Percentiles rank a stretch among this genome's conserved stretches.
Evolutionary conservation across 768 basidiomycete species (phyloP).

Genomic region (Suillus plorans): DNA sequence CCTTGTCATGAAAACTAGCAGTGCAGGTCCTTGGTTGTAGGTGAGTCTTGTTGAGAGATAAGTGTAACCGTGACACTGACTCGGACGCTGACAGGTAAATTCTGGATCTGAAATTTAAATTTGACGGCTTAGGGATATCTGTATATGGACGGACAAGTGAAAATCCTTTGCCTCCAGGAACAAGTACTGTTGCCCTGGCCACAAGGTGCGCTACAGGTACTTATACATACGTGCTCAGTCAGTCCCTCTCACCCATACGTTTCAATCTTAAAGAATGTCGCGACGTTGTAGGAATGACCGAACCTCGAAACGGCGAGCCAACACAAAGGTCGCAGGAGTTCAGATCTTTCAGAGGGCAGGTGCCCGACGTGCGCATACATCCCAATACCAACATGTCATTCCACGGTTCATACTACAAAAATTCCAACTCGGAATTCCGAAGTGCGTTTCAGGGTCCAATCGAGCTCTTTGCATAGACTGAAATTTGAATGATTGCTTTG

Average conservation of each 20-base stretch:
- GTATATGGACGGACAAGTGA: not conserved
- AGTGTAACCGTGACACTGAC: not conserved
- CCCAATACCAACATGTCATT: conserved; percentile 14
- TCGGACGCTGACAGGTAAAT: not conserved
- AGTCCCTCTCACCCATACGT: not conserved
- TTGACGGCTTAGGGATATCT: not conserved
- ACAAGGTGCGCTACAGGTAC: not conserved
- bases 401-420: conserved; percentile 11
- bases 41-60: too few species aligned
- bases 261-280: not conserved
- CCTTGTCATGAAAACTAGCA: not conserved
- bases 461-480: not conserved
- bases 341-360: too few species aligned
- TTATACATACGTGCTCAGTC: not conserved
- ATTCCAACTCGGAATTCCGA: conserved; percentile 6
- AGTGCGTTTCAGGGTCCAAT: not conserved
- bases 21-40: not conserved
- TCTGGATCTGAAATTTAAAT: not conserved
- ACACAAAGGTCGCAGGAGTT: not conserved
- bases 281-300: not conserved
- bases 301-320: not conserved
- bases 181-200: not conserved
- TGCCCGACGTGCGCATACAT: not conserved
- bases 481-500: not conserved
- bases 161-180: not conserved